Evolutionary conservation across 2,329 filamentous ascomycete species (phyloP), one percentile per base, ranked within the genome.

Genomic region (Diaporthe batatas): DNA sequence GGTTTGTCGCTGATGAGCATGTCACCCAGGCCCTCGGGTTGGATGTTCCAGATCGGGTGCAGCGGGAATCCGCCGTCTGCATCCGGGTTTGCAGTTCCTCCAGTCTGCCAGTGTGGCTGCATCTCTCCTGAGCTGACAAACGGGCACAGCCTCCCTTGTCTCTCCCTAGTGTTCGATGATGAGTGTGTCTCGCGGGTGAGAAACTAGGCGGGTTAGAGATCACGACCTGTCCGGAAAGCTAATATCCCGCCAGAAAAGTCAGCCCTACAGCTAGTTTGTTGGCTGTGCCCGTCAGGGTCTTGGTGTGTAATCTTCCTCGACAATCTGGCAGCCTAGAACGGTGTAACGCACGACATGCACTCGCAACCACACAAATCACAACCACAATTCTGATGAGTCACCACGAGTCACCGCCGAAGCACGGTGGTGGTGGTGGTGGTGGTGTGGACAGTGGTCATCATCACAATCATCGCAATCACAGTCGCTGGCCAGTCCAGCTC

Each of bases 11-110:
- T 62, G 57, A 72, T 29, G 57, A 47, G 39, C 65, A 62, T 70
- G 73, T 70, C 65, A 70, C 70, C 73, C 73, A 72, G 72, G 34
- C 71, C 34, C 70, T 74, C 73, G 73, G 73, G 73, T 72, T 67
- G 73, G 58, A 12, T 72, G 65, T 62, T 72, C 73, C 73, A 72
- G 73, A 74, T 74, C 70, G 65, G 73, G 73, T 62, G 57, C 68
- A 62, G 68, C 68, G 68, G 32, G 49, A 54, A 62, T 62, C 68
- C 68, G 34, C 34, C 53, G 10, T 62, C 44, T 62, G 68, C 68
- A 70, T 62, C 57, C n/a, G 68, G 70, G 70, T 67, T 70, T 74
- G 72, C 65, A 72, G 64, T 72, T 39, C 18, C 59, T 74, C 11
- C 49, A 42, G 39, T 74, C 65, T 65, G 58, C 11, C 49, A 42